Evolutionary conservation across 176 grass and related monocot species (phyloP).

Genomic region (Lolium perenne): DNA sequence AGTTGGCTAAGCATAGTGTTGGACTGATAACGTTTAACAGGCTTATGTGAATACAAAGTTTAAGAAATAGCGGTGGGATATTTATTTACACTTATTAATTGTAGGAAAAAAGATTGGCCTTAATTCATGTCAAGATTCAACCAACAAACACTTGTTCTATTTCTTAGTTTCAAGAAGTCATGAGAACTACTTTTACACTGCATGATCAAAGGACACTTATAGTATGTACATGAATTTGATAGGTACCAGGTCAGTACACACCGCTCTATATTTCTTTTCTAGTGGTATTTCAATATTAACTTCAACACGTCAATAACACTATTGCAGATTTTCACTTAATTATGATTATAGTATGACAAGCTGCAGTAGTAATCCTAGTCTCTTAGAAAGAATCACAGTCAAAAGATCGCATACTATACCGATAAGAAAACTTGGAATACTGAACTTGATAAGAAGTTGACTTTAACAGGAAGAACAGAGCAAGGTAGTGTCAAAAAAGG

Average conservation of each 20-base stretch:
- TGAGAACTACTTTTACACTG: not conserved
- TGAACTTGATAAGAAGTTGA: slow-evolving; percentile 8
- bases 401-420: not conserved
- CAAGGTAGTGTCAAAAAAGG: not conserved
- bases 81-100: not conserved
- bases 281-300: not conserved
- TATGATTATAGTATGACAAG: not conserved
- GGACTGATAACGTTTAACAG: not conserved
- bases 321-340: not conserved
- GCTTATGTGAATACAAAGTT: not conserved
- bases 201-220: not conserved
- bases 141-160: not conserved
- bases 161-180: not conserved
- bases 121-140: not conserved
- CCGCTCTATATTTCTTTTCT: not conserved
- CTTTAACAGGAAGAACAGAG: slow-evolving; percentile 11
- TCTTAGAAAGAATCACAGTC: not conserved
- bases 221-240: not conserved
- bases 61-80: not conserved
- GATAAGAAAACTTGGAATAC: not conserved
- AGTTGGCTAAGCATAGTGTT: slow-evolving; percentile 1
- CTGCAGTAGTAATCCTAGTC: not conserved
- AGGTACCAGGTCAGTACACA: not conserved
- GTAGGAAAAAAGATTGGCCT: not conserved
- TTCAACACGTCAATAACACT: not conserved